Base-by-base conservation (phyloP, 2,329 filamentous ascomycete species). In the Lasiodiplodia sp. region DNA sequence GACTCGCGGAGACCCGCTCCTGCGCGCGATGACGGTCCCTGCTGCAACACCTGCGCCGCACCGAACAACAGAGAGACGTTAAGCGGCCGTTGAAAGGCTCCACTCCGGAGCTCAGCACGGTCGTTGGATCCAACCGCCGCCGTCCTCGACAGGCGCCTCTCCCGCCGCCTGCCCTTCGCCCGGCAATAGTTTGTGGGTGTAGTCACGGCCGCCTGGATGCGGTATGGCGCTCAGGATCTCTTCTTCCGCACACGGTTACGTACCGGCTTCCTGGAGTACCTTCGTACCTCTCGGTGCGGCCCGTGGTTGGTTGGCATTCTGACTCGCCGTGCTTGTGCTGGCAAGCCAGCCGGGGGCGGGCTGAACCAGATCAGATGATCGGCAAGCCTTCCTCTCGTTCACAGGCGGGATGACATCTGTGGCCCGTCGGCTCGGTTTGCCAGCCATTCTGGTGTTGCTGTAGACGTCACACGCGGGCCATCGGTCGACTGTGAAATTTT, bases 181-280 rank as follows among this genome's bases (percentile, higher is more conserved):
- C 21, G 44, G 8, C 7, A 47, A 21, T n/a, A 21, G 25, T 10
- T 12, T n/a, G 8, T 18, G 37, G 28, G 44, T n/a, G n/a, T n/a
- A 47, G 2, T 47, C 44, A 21, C n/a, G 44, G 37, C 7, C 23
- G 11, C 5, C 40, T 38, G 4, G n/a, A 52, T 23, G 3, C 12
- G 60, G 60, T 28, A 51, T 52, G 52, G 44, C 47, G 44, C 60
- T 44, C 25, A 64, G 60, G 38, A 51, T 64, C 60, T 64, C 60
- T 31, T 64, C 18, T 52, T 64, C 44, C 25, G 44, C 44, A 3
- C 10, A 10, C 23, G 21, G 44, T 51, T 18, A 64, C 60, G 60
- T 64, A 63, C 60, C 60, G 31, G 6, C 60, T 64, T 16, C 10
- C 23, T 18, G 44, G 44, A 16, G 60, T 52, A 52, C 44, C 60